phyloP scores from a whole-genome alignment of 352 stramenopile species.

The Globisporangium abappressorium region DNA sequence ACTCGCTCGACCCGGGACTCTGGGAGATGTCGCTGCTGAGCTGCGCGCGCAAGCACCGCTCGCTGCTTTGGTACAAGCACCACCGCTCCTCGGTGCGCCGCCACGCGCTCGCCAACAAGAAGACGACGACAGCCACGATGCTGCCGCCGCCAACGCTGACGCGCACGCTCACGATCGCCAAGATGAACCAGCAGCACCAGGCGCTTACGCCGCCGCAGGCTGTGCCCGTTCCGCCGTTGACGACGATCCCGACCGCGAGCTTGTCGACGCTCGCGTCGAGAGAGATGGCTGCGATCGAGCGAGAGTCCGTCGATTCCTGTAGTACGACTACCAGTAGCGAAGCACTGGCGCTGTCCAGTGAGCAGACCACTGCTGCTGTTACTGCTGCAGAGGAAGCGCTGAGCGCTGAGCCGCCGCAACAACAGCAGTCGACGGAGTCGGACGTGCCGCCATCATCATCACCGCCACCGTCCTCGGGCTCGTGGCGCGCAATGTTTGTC shows the following conservation, averaged over 20 bases:
- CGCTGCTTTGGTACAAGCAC: slow-evolving; percentile 41
- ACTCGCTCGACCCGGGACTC: slow-evolving; percentile 37
- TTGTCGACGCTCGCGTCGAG: slow-evolving; percentile 10
- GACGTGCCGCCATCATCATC: slow-evolving; percentile 11
- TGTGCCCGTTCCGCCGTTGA: neutral
- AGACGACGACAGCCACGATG: neutral
- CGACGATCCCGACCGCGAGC: slow-evolving; percentile 3
- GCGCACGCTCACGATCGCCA: slow-evolving; percentile 3
- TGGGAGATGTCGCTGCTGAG: slow-evolving; percentile 64
- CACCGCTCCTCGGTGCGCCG: slow-evolving; percentile 39
- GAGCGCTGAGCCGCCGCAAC: neutral
- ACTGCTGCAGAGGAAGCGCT: neutral
- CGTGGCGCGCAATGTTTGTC: slow-evolving; percentile 57
- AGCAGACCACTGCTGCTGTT: neutral
- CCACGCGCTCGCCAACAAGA: slow-evolving; percentile 19
- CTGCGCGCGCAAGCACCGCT: slow-evolving; percentile 48
- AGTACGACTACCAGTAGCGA: neutral
- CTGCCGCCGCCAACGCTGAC: slow-evolving; percentile 6
- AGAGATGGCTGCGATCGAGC: neutral
- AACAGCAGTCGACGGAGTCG: neutral
- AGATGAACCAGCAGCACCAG: slow-evolving; percentile 14
- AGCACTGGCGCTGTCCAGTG: neutral
- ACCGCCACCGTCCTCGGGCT: slow-evolving; percentile 18
- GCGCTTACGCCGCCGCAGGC: neutral
- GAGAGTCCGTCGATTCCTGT: neutral